These are phyloP conservation scores for Cladophialophora yegresii DNA, from an alignment of 2,329 filamentous ascomycete genomes.

Conservation along the genomic window DNA sequence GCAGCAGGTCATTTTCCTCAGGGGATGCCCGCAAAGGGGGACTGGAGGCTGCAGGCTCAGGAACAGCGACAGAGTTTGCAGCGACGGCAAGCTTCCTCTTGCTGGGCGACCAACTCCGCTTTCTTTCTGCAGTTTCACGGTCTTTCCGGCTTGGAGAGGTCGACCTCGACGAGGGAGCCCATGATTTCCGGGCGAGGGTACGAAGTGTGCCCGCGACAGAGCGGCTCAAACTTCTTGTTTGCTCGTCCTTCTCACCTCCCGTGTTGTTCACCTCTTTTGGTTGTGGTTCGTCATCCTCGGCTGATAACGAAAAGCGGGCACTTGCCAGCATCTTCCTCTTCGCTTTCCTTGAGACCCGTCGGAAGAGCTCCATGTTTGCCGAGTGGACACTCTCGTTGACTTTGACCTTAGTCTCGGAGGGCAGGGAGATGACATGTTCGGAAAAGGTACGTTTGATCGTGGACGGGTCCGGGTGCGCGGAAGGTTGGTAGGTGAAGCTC, in stretches of 20 bases:
- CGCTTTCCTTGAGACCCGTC: slow-evolving; percentile 35
- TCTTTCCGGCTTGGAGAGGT: slow-evolving; percentile 47
- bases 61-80: slow-evolving; percentile 21
- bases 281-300: slow-evolving; percentile 42
- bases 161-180: slow-evolving; percentile 51
- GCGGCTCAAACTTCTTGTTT: slow-evolving; percentile 45
- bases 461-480: slow-evolving; percentile 41
- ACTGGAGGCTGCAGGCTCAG: slow-evolving; percentile 19
- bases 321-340: slow-evolving; percentile 40
- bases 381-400: slow-evolving; percentile 28
- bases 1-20: not conserved
- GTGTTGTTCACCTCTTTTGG: slow-evolving; percentile 27
- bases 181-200: slow-evolving; percentile 55
- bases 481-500: slow-evolving; percentile 60
- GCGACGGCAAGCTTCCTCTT: slow-evolving; percentile 22
- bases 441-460: slow-evolving; percentile 54
- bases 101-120: slow-evolving; percentile 29
- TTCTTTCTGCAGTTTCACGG: slow-evolving; percentile 38
- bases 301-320: slow-evolving; percentile 43
- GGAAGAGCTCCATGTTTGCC: slow-evolving; percentile 34
- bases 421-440: slow-evolving; percentile 50
- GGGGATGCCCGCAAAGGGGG: slow-evolving; percentile 19
- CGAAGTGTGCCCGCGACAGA: slow-evolving; percentile 55
- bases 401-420: slow-evolving; percentile 39
- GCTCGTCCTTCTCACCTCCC: slow-evolving; percentile 40